Evolutionary conservation across 345 rosid genomes (phyloP).

Genomic region (Cardamine resedifolia): DNA sequence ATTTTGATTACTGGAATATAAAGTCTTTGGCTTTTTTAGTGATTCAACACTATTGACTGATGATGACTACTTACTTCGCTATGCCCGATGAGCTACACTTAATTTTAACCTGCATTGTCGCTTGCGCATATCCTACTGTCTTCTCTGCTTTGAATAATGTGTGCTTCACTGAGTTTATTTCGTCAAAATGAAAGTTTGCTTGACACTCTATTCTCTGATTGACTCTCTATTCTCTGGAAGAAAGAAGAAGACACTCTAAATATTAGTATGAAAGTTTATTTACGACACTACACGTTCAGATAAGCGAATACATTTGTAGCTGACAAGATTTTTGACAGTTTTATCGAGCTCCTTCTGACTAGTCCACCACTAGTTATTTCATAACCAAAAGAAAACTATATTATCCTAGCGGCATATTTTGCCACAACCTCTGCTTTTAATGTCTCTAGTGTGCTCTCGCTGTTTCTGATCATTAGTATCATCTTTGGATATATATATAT

Average conservation of each 20-base stretch:
- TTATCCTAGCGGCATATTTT: neutral
- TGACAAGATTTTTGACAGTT: neutral
- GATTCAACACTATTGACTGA: neutral
- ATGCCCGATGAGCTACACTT: no score
- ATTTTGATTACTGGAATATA: neutral
- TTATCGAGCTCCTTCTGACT: neutral
- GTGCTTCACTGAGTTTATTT: neutral
- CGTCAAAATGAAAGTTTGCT: neutral
- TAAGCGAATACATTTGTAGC: neutral
- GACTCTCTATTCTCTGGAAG: neutral
- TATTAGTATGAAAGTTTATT: no score
- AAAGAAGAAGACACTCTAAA: neutral
- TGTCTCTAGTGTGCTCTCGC: neutral
- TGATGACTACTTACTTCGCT: conserved; percentile 1
- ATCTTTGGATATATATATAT: neutral
- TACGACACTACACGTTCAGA: no score
- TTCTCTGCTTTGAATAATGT: neutral
- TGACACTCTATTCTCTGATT: no score
- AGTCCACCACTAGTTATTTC: neutral
- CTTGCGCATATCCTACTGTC: neutral
- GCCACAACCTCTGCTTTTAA: neutral
- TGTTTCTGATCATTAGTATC: neutral
- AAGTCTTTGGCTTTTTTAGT: neutral
- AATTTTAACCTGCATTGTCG: neutral
- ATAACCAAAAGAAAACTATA: neutral